Conservation (phyloP, 768 basidiomycete species). For the Lactarius hatsudake region DNA sequence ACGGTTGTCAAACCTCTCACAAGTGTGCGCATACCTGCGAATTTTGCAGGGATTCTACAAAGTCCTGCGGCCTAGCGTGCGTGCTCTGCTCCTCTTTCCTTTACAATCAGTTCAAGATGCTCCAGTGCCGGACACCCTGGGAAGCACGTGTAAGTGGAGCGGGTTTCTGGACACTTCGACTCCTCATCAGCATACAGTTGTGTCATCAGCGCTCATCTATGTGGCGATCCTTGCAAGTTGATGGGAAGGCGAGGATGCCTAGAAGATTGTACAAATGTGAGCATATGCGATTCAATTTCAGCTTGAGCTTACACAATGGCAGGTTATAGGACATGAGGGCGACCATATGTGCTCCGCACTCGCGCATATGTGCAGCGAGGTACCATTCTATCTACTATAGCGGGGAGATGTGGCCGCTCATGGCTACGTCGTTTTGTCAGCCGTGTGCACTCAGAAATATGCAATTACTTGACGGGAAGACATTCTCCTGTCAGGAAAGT, state of each 20-base stretch:
- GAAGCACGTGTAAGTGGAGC: conserved; percentile 48
- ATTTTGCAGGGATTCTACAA: conserved; percentile 38
- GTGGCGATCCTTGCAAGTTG: conserved; percentile 51
- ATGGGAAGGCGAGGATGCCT: conserved; percentile 50
- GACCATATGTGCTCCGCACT: conserved; percentile 54
- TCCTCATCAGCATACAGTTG: conserved; percentile 40
- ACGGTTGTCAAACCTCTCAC: conserved; percentile 53
- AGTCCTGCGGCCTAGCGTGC: conserved; percentile 47
- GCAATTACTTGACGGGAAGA: conserved; percentile 6
- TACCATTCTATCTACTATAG: conserved; percentile 25
- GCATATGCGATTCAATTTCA: not conserved
- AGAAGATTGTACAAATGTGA: conserved; percentile 51
- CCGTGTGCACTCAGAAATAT: conserved; percentile 22
- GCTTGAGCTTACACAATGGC: not conserved
- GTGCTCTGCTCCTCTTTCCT: conserved; percentile 27
- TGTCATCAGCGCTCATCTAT: conserved; percentile 47
- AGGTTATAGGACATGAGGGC: conserved; percentile 51
- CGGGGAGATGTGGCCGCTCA: not conserved
- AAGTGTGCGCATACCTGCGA: conserved; percentile 44
- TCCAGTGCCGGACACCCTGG: conserved; percentile 56
- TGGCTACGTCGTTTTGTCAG: not conserved
- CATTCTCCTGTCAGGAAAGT: conserved; percentile 18
- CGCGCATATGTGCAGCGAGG: conserved; percentile 56
- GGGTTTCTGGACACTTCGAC: not conserved
- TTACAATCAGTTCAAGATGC: not conserved